phyloP scores from a whole-genome alignment of 257 asterid species.

The Solanum piurae region DNA sequence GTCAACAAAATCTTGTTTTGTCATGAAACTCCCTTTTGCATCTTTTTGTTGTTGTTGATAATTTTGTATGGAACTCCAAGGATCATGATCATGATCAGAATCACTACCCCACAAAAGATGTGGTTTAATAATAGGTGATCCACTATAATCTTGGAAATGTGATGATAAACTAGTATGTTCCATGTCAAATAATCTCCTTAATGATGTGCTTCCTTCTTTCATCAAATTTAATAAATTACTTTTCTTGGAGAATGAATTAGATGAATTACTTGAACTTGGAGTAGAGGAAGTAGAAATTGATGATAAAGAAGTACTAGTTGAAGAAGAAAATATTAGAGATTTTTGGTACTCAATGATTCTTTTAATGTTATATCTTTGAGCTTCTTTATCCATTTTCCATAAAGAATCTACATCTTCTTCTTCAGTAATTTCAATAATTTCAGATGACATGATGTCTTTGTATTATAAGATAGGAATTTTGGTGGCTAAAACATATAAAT shows the following conservation, averaged over 20 bases:
- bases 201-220: conserved; percentile 61
- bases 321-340: conserved; percentile 25
- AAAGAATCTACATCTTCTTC: conserved; percentile 17
- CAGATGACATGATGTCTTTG: conserved; percentile 44
- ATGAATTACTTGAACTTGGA: conserved; percentile 22
- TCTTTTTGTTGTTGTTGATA: background rate
- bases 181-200: conserved; percentile 58
- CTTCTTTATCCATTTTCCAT: conserved; percentile 16
- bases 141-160: conserved; percentile 48
- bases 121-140: conserved; percentile 40
- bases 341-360: conserved; percentile 48
- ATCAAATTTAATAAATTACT: conserved; percentile 43
- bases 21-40: background rate
- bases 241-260: conserved; percentile 15
- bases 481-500: background rate
- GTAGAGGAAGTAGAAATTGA: conserved; percentile 26
- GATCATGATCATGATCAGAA: conserved; percentile 39
- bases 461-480: background rate
- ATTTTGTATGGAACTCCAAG: conserved; percentile 29
- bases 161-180: conserved; percentile 56
- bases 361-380: conserved; percentile 28
- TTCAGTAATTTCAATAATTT: conserved; percentile 21
- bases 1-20: background rate
- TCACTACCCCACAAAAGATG: conserved; percentile 29
- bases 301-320: background rate